Evolutionary conservation across 148 eudicot species (phyloP).

Genomic region (Rhododendron henanense): DNA sequence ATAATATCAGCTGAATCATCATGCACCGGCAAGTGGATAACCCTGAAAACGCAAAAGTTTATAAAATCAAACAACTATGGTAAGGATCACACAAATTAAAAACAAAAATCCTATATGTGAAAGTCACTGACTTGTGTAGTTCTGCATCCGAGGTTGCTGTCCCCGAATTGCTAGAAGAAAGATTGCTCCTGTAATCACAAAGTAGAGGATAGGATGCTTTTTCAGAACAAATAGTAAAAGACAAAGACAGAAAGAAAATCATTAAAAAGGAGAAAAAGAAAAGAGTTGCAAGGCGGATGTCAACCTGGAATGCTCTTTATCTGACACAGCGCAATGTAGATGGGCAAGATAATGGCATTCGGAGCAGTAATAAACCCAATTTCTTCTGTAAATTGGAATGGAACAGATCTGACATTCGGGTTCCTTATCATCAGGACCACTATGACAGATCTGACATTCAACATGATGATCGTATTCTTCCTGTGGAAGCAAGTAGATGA

Average conservation of each 20-base stretch:
- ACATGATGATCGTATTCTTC: not conserved
- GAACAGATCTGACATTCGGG: not conserved
- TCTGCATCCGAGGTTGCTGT: not conserved
- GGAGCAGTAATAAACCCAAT: too few relatives aligned
- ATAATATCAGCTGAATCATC: too few relatives aligned
- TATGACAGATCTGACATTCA: not conserved
- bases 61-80: too few relatives aligned
- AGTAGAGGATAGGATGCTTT: not conserved
- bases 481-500: not conserved
- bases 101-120: too few relatives aligned
- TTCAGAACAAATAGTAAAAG: not conserved
- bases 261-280: not conserved
- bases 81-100: not conserved
- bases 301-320: not conserved
- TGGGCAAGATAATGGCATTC: too few relatives aligned
- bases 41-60: too few relatives aligned
- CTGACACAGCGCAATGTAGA: too few relatives aligned
- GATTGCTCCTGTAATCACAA: not conserved
- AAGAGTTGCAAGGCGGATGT: not conserved
- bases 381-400: not conserved
- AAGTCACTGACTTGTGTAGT: too few relatives aligned
- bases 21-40: too few relatives aligned
- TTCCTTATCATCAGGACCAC: too few relatives aligned
- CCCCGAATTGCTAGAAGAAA: not conserved
- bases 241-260: not conserved